Base-by-base conservation (phyloP, 306 rosid genomes). In the Lagenaria siceraria region DNA sequence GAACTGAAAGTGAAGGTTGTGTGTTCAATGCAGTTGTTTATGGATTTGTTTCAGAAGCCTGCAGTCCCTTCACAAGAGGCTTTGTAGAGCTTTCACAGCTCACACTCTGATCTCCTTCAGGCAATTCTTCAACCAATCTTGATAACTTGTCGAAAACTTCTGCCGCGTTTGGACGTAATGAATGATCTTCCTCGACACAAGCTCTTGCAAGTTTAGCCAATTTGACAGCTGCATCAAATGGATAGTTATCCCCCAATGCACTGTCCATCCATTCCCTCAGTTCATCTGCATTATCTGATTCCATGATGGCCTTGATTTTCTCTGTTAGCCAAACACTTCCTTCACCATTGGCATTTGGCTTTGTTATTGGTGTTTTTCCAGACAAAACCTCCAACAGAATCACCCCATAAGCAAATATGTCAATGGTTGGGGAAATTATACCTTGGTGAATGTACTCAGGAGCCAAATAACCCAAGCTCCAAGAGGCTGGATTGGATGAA, bases 201-300 rank as follows among this genome's bases (percentile, higher is more conserved):
- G 86, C 92, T 80, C 89, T 80, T 0, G 97, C 98, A 79, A 91
- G 86, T 31, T 85, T 87, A 3, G 87, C 90, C 48, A 91, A 48
- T 18, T 81, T 61, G 49, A 93, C 60, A 46, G 92, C 97, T 51
- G 80, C 93, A 52, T 93, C 92, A 13, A 93, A 82, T 31, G 92
- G 86, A 36, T 88, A 93, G 29, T 74, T 83, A 11, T 86, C 96
- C 8, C 97, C 93, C 80, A 93, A 75, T 49, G 92, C 92, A 64
- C 84, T 82, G 80, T 93, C 98, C 80, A 93, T 89, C 98, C 97
- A 89, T 36, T 80, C 93, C 76, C 89, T 87, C n/a, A 89, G 83
- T 40, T 88, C 63, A 6, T 75, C 89, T 38, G 78, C 86, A 85
- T 83, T 85, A 19, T 88, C 93, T 59, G 88, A 87, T 78, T 66